phyloP scores from a whole-genome alignment of 1,139 yeast species.

The Geotrichum klebahnii region DNA sequence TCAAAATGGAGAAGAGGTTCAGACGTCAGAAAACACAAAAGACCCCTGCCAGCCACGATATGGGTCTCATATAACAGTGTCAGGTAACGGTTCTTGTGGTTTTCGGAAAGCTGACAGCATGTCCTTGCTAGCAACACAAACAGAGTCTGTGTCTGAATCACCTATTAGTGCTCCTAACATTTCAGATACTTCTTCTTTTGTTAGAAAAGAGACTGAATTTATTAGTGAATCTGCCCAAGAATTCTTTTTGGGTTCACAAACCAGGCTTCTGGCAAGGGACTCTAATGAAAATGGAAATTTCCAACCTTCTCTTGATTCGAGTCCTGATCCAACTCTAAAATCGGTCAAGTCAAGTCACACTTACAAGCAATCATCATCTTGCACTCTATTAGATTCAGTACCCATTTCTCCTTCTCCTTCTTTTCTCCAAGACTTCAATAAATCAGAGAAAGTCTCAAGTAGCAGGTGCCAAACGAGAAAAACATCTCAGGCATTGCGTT shows the following conservation, averaged over 20 bases:
- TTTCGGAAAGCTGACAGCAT: too few relatives aligned
- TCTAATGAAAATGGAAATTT: not conserved
- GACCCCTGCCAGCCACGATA: too few relatives aligned
- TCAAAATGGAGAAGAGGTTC: too few relatives aligned
- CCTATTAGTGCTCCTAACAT: too few relatives aligned
- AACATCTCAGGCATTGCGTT: constrained; percentile 28
- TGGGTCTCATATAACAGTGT: too few relatives aligned
- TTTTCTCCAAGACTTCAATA: constrained; percentile 7
- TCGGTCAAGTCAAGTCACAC: not conserved
- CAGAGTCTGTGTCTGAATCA: too few relatives aligned
- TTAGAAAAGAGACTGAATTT: constrained; percentile 21
- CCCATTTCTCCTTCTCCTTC: constrained; percentile 7
- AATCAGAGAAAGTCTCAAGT: too few relatives aligned
- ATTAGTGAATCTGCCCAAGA: constrained; percentile 18
- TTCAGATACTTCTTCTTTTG: constrained; percentile 24
- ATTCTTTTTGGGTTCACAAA: constrained; percentile 20
- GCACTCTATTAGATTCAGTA: not conserved
- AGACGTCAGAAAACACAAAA: too few relatives aligned
- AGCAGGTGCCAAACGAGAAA: not conserved
- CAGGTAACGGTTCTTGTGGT: too few relatives aligned
- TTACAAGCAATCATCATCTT: too few relatives aligned
- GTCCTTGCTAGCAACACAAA: too few relatives aligned
- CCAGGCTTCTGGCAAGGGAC: too few relatives aligned
- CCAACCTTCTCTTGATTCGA: constrained; percentile 8
- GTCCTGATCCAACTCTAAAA: not conserved